A percentile compares a stretch with the other conserved stretches of the same genome.
These are phyloP conservation scores for Puccinia sorghi DNA, from an alignment of 1,284 basidiomycete genomes.

Conservation along the genomic window DNA sequence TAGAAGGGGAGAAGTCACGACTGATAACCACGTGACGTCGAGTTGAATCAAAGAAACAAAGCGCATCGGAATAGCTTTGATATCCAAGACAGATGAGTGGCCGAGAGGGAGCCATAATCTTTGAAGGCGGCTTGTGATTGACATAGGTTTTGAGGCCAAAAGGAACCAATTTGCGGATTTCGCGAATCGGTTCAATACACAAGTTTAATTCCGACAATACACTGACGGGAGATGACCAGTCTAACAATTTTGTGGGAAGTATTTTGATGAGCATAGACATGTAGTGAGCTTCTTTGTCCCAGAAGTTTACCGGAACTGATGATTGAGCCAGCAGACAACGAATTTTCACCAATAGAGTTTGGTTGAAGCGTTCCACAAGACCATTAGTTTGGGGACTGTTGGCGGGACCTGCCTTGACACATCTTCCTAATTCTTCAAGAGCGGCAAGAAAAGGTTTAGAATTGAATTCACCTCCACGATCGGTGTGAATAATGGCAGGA, in stretches of 20 bases:
- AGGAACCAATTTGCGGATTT: not conserved
- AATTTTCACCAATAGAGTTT: no score
- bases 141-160: not conserved
- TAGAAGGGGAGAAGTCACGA: not conserved
- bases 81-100: not conserved
- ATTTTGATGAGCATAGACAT: not conserved
- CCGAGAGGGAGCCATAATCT: not conserved
- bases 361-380: not conserved
- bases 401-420: no score
- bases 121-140: not conserved
- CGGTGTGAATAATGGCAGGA: no score
- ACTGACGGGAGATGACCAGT: not conserved
- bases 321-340: no score
- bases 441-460: no score
- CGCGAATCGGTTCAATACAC: not conserved
- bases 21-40: conserved; percentile 1
- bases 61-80: conserved; percentile 11
- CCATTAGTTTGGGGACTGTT: no score
- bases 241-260: not conserved
- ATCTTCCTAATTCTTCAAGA: no score
- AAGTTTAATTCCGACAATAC: not conserved
- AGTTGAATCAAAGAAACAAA: conserved; percentile 6
- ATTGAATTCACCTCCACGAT: no score
- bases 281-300: no score
- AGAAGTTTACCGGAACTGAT: no score